Evolutionary conservation across 73 alveolate genomes (phyloP).

Genomic region (Paramecium octaurelia): DNA sequence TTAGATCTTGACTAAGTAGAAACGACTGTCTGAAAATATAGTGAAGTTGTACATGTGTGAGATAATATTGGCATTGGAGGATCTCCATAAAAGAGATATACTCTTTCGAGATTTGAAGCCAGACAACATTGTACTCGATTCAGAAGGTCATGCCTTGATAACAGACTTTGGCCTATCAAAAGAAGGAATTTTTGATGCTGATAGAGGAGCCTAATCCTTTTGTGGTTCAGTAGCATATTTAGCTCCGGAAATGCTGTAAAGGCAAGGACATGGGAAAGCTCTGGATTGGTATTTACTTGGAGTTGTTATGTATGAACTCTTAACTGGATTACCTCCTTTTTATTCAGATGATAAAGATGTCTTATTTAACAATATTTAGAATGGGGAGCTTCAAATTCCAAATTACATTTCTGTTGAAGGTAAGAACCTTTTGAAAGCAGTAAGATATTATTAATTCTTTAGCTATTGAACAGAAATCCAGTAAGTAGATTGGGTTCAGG

Average conservation of each 20-base stretch:
- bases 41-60: slow-evolving; percentile 86
- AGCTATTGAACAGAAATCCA: neutral
- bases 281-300: slow-evolving; percentile 97
- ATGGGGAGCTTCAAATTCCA: slow-evolving; percentile 32
- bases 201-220: slow-evolving; percentile 80
- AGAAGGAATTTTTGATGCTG: slow-evolving; percentile 88
- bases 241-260: slow-evolving; percentile 96
- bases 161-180: slow-evolving; percentile 95
- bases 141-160: slow-evolving; percentile 92
- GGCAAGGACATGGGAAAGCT: slow-evolving; percentile 96
- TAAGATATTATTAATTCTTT: neutral
- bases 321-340: slow-evolving; percentile 95
- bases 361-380: slow-evolving; percentile 76
- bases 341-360: slow-evolving; percentile 78
- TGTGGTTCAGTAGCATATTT: slow-evolving; percentile 95
- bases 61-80: slow-evolving; percentile 87
- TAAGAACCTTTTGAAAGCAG: neutral
- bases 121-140: slow-evolving; percentile 78
- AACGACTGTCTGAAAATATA: slow-evolving; percentile 83
- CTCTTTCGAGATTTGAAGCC: slow-evolving; percentile 86
- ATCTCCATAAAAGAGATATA: slow-evolving; percentile 85
- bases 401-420: neutral
- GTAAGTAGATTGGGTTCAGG: neutral
- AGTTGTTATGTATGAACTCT: slow-evolving; percentile 92
- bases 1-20: slow-evolving; percentile 74